phyloP scores from a whole-genome alignment of 192 early-diverging fungal species.

The Entophlyctis luteolus region DNA sequence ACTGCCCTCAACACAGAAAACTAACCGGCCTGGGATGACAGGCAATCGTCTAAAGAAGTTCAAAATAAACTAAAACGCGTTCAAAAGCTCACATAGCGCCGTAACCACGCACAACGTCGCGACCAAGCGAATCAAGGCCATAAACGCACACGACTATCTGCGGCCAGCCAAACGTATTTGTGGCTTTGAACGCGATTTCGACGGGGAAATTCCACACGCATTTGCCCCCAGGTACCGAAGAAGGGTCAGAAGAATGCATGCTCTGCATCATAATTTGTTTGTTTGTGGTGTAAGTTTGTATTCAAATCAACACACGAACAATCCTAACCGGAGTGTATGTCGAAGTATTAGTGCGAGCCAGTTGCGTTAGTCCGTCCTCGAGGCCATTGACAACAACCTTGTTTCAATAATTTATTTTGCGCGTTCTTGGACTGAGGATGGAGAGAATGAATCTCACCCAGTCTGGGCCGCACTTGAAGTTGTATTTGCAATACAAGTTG shows the following conservation, averaged over 20 bases:
- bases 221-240: conserved; percentile 27
- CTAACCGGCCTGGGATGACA: conserved; percentile 33
- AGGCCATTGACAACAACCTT: conserved; percentile 40
- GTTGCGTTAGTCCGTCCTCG: conserved; percentile 59
- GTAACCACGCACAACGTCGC: conserved; percentile 64
- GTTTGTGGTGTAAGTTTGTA: too few species aligned
- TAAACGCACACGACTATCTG: conserved; percentile 55
- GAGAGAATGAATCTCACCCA: conserved; percentile 28
- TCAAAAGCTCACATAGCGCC: conserved; percentile 35
- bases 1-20: background rate
- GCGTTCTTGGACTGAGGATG: background rate
- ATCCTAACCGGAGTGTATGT: conserved; percentile 8
- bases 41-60: conserved; percentile 24
- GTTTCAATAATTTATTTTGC: conserved; percentile 3
- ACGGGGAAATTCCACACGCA: conserved; percentile 67
- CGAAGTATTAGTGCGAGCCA: conserved; percentile 28
- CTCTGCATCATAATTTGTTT: background rate
- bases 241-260: conserved; percentile 20
- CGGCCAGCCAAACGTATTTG: conserved; percentile 59
- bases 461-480: conserved; percentile 53
- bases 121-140: conserved; percentile 54
- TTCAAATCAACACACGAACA: too few species aligned
- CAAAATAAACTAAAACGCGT: background rate
- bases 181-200: conserved; percentile 57
- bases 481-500: conserved; percentile 62